A percentile compares a stretch with the other conserved stretches of the same genome.
Evolutionary conservation across 768 basidiomycete genomes (phyloP).

Genomic region (Leccinum olivaceopallidum): DNA sequence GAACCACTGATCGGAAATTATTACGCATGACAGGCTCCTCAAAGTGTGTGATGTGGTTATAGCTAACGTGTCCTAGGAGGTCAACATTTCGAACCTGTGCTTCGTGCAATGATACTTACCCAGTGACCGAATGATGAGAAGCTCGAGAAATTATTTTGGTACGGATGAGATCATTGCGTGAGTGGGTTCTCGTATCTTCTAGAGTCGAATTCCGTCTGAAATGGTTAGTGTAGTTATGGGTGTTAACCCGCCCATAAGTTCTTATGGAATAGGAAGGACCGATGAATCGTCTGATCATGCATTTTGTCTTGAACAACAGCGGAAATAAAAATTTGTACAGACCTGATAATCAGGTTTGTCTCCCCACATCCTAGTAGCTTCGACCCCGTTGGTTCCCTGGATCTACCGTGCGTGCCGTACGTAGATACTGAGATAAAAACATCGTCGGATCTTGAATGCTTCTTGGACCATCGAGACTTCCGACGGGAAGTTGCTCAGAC

Average conservation of each 20-base stretch:
- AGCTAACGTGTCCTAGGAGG: not conserved
- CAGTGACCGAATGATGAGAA: not conserved
- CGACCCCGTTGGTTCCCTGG: not conserved
- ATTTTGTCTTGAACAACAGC: not conserved
- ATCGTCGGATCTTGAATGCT: not conserved
- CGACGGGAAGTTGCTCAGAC: not conserved
- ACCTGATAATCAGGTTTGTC: not conserved
- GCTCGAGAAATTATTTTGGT: not conserved
- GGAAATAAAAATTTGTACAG: constrained; percentile 1
- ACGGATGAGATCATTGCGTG: not conserved
- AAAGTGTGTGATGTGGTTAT: too few species aligned
- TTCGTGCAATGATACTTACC: not conserved
- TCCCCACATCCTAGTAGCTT: not conserved
- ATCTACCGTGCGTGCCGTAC: constrained; percentile 1
- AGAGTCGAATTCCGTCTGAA: not conserved
- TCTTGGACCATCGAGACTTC: not conserved
- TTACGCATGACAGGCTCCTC: not conserved
- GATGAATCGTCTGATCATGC: not conserved
- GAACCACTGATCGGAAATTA: not conserved
- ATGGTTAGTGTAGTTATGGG: not conserved
- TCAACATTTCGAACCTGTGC: not conserved
- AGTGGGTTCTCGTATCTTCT: not conserved
- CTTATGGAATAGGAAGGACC: not conserved
- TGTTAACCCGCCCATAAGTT: constrained; percentile 2
- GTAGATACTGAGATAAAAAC: not conserved